Base-by-base conservation (phyloP, 176 grass and related monocot genomes). In the Thinopyrum elongatum region DNA sequence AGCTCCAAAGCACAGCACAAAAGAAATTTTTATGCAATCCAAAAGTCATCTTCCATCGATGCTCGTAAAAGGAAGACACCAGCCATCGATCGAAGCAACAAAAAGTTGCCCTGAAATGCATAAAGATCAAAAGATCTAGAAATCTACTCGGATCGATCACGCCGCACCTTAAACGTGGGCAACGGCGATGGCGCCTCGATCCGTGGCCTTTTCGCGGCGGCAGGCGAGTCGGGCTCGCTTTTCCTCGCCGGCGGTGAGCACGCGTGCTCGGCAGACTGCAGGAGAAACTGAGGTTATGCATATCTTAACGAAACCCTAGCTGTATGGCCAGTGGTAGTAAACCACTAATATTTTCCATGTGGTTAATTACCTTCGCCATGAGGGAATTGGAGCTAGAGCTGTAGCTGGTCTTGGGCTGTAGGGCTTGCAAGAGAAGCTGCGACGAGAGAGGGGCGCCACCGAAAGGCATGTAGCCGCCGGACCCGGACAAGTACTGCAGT, bases 91-190 rank as follows among this genome's bases (percentile, higher is more conserved):
- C 81, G 30, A 84, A 80, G 69, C 47, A 84, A 77, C 76, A 91
- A 63, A 91, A 87, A 87, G 81, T 84, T 28, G 13, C 47, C 30
- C 76, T 29, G 49, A 63, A 64, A 70, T 80, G 69, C 69, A 70
- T 35, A 82, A 88, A 55, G 82, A 76, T 63, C 21, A 60, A 87
- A 87, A 41, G 7, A 80, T 57, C 16, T 57, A 57, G 0, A 38
- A 68, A 65, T 68, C 31, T 8, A 63, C 21, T 76, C 77, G 81
- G 70, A 9, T 58, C 53, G 70, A 81, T 91, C 66, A 10, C 9
- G 63, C 68, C 28, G 59, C 86, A 95, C 97, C 89, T 98, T 98
- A 79, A 98, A 98, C 82, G 92, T 96, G 8, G 97, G 97, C 84
- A 98, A 78, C 55, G 92, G 90, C 53, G 94, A 98, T 23, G 92